Evolutionary conservation across 129 eudicot genomes (phyloP), one percentile per base, ranked within the genome.

Genomic region (Helianthus annuus): DNA sequence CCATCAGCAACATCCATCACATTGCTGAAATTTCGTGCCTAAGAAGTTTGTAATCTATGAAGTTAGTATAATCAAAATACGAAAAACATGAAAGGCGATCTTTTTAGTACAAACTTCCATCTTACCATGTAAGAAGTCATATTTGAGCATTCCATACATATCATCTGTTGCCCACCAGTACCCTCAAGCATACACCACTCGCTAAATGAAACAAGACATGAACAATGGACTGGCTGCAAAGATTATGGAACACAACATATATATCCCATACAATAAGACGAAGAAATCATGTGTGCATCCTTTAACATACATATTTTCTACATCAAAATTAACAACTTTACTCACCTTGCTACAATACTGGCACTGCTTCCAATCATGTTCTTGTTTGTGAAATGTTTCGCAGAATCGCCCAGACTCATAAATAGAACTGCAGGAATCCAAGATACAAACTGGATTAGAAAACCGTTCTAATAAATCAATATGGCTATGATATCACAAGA

Each of bases 281-380:
- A 32, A 32, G 36, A 3, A 32, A 32, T 32, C 4, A 2, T 32
- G 36, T 53, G 34, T 32, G n/a, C 34, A 19, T 56, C 29, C 67
- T 53, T 11, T 56, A 22, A 19, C 22, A 48, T 40, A 36, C 39
- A 52, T 73, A 15, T 62, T 49, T 73, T 15, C 55, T 6, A 14
- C 53, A 53, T 24, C 22, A 65, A n/a, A 12, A 14, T 22, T 34
- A 22, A 8, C 48, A 60, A 52, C 48, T 68, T 27, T 39, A 72
- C 89, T 79, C 55, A 85, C 86, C 84, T 85, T 85, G 62, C 77
- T 81, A 71, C 92, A 87, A 61, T 82, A 78, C 64, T 79, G 83
- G 68, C 92, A 87, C 52, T 76, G 70, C 70, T 80, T 81, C 89
- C 92, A 87, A 51, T 85, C 85, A 48, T 77, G 78, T 19, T 87